Evolutionary conservation across 257 asterid species (phyloP).

Genomic region (Nicotiana otophora): DNA sequence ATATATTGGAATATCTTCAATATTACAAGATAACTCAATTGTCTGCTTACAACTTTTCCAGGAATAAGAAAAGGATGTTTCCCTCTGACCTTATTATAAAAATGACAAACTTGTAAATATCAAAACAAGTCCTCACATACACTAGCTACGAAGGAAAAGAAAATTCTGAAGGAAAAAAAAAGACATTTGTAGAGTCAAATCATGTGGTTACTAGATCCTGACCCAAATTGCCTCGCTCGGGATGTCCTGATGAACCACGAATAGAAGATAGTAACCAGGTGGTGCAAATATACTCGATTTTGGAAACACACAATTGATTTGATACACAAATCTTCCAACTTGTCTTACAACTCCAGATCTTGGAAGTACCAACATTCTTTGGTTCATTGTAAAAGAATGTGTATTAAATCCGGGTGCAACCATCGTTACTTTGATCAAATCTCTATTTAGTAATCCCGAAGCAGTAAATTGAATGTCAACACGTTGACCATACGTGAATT

Average conservation of each 20-base stretch:
- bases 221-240: slow-evolving; percentile 52
- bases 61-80: not conserved
- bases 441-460: not conserved
- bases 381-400: slow-evolving; percentile 50
- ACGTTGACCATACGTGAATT: not conserved
- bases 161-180: not conserved
- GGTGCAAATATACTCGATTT: slow-evolving; percentile 39
- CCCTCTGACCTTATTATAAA: not conserved
- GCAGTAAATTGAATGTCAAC: not conserved
- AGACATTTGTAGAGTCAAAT: not conserved
- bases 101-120: not conserved
- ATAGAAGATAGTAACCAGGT: slow-evolving; percentile 39
- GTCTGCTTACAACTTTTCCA: not conserved
- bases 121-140: not conserved
- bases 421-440: slow-evolving; percentile 4
- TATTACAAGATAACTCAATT: no score
- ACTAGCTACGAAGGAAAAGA: not conserved
- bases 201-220: slow-evolving; percentile 13
- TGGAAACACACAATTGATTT: slow-evolving; percentile 14
- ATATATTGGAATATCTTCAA: no score
- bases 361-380: slow-evolving; percentile 29
- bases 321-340: slow-evolving; percentile 8
- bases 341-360: slow-evolving; percentile 2
- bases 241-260: slow-evolving; percentile 34
- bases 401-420: slow-evolving; percentile 27